These are phyloP conservation scores for Colletotrichum musae DNA, from an alignment of 2,329 filamentous ascomycete species.

Conservation along the genomic window DNA sequence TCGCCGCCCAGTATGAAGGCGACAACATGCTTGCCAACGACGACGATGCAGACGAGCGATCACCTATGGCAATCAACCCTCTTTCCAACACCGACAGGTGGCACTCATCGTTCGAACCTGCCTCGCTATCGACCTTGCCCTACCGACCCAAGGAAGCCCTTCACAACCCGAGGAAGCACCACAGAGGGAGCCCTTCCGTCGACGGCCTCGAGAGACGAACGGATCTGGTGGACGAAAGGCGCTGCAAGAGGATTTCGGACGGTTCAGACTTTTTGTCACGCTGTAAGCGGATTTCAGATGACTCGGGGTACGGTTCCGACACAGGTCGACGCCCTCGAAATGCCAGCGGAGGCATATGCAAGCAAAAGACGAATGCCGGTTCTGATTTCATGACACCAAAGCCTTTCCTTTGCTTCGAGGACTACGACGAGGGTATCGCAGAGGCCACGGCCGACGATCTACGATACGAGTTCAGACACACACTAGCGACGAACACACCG, in stretches of 20 bases:
- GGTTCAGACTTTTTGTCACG: slow-evolving; percentile 18
- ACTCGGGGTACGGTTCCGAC: slow-evolving; percentile 32
- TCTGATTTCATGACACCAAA: background rate
- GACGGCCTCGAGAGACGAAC: background rate
- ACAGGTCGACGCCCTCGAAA: background rate
- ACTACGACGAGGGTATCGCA: slow-evolving; percentile 1
- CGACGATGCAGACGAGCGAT: background rate
- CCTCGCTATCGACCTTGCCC: background rate
- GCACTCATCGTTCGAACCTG: slow-evolving; percentile 12
- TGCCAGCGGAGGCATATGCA: background rate
- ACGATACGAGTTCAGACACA: background rate
- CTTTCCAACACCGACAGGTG: background rate
- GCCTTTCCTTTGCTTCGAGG: background rate
- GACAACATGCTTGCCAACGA: background rate
- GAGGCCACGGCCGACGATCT: background rate
- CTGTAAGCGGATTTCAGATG: slow-evolving; percentile 18
- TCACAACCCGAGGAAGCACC: slow-evolving; percentile 15
- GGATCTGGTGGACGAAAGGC: background rate
- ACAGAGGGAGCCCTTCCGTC: slow-evolving; percentile 11
- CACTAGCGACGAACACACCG: background rate
- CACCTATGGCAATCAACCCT: background rate
- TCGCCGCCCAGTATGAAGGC: background rate
- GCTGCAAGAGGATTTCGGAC: slow-evolving; percentile 20
- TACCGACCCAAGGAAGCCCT: slow-evolving; percentile 10
- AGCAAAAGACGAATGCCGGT: background rate